phyloP scores from a whole-genome alignment of 495 filamentous ascomycete species.

The Penicillium herquei region DNA sequence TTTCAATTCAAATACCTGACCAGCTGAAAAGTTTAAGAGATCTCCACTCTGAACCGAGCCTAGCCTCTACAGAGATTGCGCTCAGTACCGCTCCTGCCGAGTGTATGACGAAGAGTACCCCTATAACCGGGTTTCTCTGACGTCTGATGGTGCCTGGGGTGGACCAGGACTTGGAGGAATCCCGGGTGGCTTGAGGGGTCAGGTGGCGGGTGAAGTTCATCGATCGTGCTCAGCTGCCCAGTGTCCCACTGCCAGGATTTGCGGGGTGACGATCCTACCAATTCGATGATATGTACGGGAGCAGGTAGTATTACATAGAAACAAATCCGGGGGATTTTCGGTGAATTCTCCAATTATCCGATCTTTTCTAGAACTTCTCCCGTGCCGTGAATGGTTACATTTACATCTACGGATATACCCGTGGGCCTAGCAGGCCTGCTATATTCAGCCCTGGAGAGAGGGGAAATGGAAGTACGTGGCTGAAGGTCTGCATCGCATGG shows the following conservation, averaged over 20 bases:
- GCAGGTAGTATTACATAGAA: background rate
- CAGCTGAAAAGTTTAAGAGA: background rate
- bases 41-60: constrained; percentile 9
- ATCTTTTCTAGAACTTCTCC: no score
- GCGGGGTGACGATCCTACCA: constrained; percentile 8
- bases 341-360: no score
- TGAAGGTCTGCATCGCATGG: no score
- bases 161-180: background rate
- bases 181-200: background rate
- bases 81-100: background rate
- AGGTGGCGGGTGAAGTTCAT: background rate
- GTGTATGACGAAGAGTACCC: background rate
- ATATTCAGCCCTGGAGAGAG: background rate
- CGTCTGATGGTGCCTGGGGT: constrained; percentile 2
- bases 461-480: background rate
- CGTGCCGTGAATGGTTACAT: background rate
- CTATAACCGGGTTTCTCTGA: background rate
- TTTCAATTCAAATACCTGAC: no score
- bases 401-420: background rate
- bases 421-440: background rate
- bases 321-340: background rate
- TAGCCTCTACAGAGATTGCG: constrained; percentile 7
- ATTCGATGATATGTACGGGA: background rate
- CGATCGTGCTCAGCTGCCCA: background rate
- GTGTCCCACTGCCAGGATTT: background rate